Evolutionary conservation across 371 early-diverging fungal genomes (phyloP), one percentile per base, ranked within the genome.

Genomic region (Mycotypha africana): DNA sequence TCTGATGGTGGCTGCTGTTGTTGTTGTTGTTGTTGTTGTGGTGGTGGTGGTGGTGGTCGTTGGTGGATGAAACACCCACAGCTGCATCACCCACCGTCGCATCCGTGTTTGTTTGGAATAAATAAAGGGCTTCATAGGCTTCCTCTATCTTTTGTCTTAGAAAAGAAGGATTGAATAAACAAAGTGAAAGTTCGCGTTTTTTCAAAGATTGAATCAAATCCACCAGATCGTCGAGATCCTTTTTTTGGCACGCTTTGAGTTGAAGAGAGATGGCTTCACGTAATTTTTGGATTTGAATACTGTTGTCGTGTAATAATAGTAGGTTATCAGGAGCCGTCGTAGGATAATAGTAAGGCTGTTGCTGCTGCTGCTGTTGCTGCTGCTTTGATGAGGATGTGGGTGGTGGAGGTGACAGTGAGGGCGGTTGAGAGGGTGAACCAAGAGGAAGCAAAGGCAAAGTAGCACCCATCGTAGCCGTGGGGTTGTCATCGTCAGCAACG

Each of bases 181-280:
- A 74, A 28, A 70, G 50, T 1, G 68, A 61, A 3, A 70, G 40
- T 32, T 74, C 74, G 37, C 65, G 60, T 6, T 48, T 56, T 30
- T 54, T 65, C 14, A 74, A 55, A 6, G 70, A 63, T 41, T 65
- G 51, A 10, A 74, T 53, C 47, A 74, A 35, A 30, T 74, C 70
- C 1, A 70, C 65, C n/a, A 74, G 41, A 23, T 67, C 68, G 5
- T 56, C 47, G 10, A 49, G 10, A 26, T 60, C 51, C 8, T 49
- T 58, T 20, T 49, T 43, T 15, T 59, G 54, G 14, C 52, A 33
- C 0, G 45, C 52, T 2, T 43, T 36, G 5, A 58, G 21, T 10
- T 58, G 58, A 12, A 28, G 24, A 9, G 45, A 24, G 6, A 70
- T 54, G 11, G 65, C 68, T 7, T 63, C 51, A 14, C 49, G 25